A percentile compares a stretch with the other conserved stretches of the same genome.
phyloP scores from a whole-genome alignment of 768 basidiomycete genomes.

The Tulasnella sp. region DNA sequence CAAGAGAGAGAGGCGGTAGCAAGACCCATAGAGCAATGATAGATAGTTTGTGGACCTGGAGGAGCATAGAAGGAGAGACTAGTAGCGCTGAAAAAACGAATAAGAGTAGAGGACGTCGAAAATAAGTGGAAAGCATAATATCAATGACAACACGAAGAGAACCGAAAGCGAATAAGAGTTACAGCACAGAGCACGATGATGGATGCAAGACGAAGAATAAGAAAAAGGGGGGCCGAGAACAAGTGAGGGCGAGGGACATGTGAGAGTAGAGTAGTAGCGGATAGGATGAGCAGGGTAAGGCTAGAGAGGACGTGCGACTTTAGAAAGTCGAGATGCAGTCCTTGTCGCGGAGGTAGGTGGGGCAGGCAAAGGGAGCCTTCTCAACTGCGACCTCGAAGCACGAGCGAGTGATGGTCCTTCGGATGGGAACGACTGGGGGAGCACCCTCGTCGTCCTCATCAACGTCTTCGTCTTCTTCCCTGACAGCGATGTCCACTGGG shows the following conservation, averaged over 20 bases:
- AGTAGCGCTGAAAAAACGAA: background rate
- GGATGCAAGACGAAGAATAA: slow-evolving; percentile 12
- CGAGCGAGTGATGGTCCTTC: background rate
- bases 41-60: background rate
- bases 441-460: background rate
- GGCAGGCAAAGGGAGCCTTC: slow-evolving; percentile 1
- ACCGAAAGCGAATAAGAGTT: slow-evolving; percentile 5
- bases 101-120: background rate
- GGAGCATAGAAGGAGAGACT: slow-evolving; percentile 8
- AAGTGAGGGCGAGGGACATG: background rate
- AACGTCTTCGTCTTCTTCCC: background rate
- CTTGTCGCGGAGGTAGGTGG: slow-evolving; percentile 1
- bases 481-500: background rate
- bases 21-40: slow-evolving; percentile 9
- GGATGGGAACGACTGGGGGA: slow-evolving; percentile 1
- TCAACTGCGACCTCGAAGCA: slow-evolving; percentile 12
- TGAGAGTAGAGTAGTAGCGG: background rate
- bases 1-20: slow-evolving; percentile 2
- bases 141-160: slow-evolving; percentile 11
- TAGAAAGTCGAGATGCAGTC: slow-evolving; percentile 5
- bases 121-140: slow-evolving; percentile 10
- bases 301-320: background rate
- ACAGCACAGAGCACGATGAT: background rate
- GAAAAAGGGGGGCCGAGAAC: background rate
- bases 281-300: background rate